Base-by-base conservation (phyloP, 306 rosid species). In the Trifolium subterraneum region DNA sequence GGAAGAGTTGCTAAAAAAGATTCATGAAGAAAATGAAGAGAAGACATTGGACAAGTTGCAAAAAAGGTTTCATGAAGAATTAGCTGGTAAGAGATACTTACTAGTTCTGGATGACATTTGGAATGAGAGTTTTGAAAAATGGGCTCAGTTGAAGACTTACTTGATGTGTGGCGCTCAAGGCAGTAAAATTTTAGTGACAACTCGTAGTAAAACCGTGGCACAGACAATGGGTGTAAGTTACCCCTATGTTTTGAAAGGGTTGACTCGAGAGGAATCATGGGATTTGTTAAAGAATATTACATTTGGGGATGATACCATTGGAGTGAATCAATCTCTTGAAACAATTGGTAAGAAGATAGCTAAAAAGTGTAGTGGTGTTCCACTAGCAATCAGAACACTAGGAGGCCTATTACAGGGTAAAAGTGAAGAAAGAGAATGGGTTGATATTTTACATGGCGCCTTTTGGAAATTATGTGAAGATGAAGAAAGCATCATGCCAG, bases 41-140 rank as follows among this genome's bases (percentile, higher is more conserved):
- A n/a, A n/a, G n/a, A n/a, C 72, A 15, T 27, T 68, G 12, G 41
- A 47, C 9, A 68, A 8, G 10, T 8, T 68, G 72, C 59, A 45
- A 29, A n/a, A 45, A 0, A 16, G 19, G 60, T 13, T 52, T 9
- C 15, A 14, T 0, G 29, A 52, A 0, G 1, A 19, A 0, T 10
- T 68, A 27, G 15, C n/a, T 0, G 25, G 59, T 8, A 45, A 45
- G 19, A 68, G 3, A 15, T 68, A 68, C 22, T 15, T 68, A 42
- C 8, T 68, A 45, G 72, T 68, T 10, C 4, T 68, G 1, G 72
- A 68, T 47, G 72, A 68, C 27, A 47, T 48, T 25, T 45, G 72
- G 72, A 47, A 27, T 2, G 59, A 68, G 15, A 45, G 59, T 47
- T 12, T 0, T 27, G 5, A 47, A 45, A 68, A 68, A 45, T 68